phyloP scores from a whole-genome alignment of 331 rosid genomes.

The Phaseolus coccineus region DNA sequence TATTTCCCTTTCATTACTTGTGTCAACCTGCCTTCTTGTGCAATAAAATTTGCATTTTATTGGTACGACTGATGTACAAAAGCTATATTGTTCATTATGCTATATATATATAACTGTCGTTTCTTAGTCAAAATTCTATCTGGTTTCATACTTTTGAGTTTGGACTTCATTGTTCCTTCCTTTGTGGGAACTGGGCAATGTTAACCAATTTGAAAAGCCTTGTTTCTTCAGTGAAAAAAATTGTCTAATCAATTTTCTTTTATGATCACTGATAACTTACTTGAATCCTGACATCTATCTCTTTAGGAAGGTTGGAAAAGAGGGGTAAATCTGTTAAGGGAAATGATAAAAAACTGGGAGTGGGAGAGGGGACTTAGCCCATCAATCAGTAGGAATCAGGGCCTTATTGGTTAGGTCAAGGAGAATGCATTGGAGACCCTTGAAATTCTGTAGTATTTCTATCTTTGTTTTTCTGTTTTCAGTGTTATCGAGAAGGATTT shows the following conservation, averaged over 20 bases:
- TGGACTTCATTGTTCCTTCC: neutral
- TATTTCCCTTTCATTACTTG: conserved; percentile 24
- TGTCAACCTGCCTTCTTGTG: conserved; percentile 33
- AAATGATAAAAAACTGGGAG: neutral
- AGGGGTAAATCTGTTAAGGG: neutral
- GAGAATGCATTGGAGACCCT: neutral
- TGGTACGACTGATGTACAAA: neutral
- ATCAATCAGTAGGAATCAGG: neutral
- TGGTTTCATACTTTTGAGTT: neutral
- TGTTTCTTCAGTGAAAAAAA: neutral
- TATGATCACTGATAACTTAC: conserved; percentile 2
- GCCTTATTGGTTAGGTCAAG: too few species aligned
- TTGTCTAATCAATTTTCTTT: neutral
- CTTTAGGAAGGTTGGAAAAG: neutral
- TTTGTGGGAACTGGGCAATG: conserved; percentile 8
- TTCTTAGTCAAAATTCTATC: neutral
- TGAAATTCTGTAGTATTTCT: neutral
- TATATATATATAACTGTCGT: neutral
- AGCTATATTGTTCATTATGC: too few species aligned
- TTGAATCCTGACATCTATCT: neutral
- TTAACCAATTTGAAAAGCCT: neutral
- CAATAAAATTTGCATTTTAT: conserved; percentile 21
- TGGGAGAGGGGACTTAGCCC: neutral
- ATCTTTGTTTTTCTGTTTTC: neutral
- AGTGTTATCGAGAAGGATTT: neutral